phyloP scores from a whole-genome alignment of 345 rosid species.

The Sonneratia caseolaris region DNA sequence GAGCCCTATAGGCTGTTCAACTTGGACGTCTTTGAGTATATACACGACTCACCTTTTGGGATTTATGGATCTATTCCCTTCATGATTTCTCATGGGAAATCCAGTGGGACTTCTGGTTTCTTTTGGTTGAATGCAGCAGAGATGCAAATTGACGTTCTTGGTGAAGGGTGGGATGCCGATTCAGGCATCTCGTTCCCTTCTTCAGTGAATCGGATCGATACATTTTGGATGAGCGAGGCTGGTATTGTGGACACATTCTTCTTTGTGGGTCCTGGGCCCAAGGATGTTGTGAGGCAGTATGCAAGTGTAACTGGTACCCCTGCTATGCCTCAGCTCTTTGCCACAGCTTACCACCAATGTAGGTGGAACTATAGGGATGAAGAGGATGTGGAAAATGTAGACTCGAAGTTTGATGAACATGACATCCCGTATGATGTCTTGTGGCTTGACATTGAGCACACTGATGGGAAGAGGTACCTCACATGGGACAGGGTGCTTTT shows the following conservation, averaged over 20 bases:
- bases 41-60: conserved; percentile 92
- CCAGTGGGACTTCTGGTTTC: conserved; percentile 63
- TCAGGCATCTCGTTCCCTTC: conserved; percentile 56
- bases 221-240: conserved; percentile 97
- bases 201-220: conserved; percentile 52
- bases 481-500: conserved; percentile 81
- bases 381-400: conserved; percentile 95
- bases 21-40: conserved; percentile 83
- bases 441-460: conserved; percentile 98
- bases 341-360: conserved; percentile 91
- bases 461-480: conserved; percentile 86
- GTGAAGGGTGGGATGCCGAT: conserved; percentile 82
- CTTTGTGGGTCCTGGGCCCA: conserved; percentile 79
- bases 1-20: conserved; percentile 90
- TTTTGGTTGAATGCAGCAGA: conserved; percentile 99
- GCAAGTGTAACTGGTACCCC: conserved; percentile 69
- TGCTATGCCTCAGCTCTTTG: conserved; percentile 84
- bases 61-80: conserved; percentile 88
- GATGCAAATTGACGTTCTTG: conserved; percentile 97
- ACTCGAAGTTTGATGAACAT: conserved; percentile 85
- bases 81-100: conserved; percentile 84
- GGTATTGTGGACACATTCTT: conserved; percentile 93
- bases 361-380: conserved; percentile 99
- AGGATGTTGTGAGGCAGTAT: conserved; percentile 87
- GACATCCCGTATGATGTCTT: conserved; percentile 96